phyloP scores from a whole-genome alignment of 352 stramenopile species.

The Peronospora farinosa region DNA sequence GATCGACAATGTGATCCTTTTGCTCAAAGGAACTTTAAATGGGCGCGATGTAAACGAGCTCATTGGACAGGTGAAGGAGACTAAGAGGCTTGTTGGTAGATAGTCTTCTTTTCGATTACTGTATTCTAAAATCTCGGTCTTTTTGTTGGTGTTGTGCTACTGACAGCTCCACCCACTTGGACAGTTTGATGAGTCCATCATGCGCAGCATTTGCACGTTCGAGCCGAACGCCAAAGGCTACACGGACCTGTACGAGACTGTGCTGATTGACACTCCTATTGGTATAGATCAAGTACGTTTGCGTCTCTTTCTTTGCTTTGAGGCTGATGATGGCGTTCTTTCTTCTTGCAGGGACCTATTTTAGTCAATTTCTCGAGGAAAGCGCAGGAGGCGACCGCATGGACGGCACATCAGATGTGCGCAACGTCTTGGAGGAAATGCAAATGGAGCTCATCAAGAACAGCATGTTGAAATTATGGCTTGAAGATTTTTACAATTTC shows the following conservation, averaged over 20 bases:
- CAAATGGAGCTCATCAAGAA: constrained; percentile 99
- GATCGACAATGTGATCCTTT: constrained; percentile 99
- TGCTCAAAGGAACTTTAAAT: constrained; percentile 97
- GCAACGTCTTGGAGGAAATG: constrained; percentile 97
- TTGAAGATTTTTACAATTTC: constrained; percentile 93
- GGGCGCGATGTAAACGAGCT: constrained; percentile 96
- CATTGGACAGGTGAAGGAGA: constrained; percentile 80
- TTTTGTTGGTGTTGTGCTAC: not conserved
- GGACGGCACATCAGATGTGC: constrained; percentile 84
- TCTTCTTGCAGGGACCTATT: constrained; percentile 89
- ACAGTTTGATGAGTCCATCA: constrained; percentile 98
- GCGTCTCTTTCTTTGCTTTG: not conserved
- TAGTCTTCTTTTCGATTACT: too few species aligned
- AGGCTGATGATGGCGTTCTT: not conserved
- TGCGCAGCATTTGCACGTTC: constrained; percentile 98
- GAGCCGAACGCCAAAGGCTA: constrained; percentile 96
- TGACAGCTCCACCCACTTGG: constrained; percentile 95
- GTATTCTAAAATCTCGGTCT: too few species aligned
- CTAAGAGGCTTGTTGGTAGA: not conserved
- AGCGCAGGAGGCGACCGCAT: constrained; percentile 78
- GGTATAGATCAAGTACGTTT: constrained; percentile 26
- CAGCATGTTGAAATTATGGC: constrained; percentile 96
- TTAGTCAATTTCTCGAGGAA: constrained; percentile 96
- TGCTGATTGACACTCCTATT: constrained; percentile 98
- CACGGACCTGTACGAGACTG: constrained; percentile 98